A percentile compares a stretch with the other conserved stretches of the same genome.
These are phyloP conservation scores for Gossypium raimondii DNA, from an alignment of 345 rosid species.

Conservation along the genomic window DNA sequence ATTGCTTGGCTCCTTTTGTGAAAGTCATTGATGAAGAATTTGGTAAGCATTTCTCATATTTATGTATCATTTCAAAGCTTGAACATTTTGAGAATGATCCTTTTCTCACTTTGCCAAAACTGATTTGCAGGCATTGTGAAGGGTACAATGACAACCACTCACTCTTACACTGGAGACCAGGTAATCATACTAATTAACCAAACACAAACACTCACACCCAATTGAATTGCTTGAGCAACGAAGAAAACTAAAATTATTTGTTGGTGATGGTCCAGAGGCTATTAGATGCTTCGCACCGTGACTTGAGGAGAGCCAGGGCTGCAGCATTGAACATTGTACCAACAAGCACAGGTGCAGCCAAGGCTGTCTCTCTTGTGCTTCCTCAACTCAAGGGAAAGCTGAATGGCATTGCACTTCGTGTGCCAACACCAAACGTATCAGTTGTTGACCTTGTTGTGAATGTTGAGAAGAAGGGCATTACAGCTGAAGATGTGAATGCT, in stretches of 20 bases:
- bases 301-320: constrained; percentile 96
- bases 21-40: constrained; percentile 90
- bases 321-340: constrained; percentile 97
- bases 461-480: constrained; percentile 74
- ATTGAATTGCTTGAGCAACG: background rate
- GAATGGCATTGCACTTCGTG: constrained; percentile 94
- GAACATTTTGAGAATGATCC: background rate
- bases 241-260: background rate
- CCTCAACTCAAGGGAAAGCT: constrained; percentile 99
- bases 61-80: background rate
- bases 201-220: background rate
- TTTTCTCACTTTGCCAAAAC: constrained; percentile 7
- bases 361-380: constrained; percentile 90
- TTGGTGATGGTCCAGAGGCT: constrained; percentile 58
- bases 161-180: constrained; percentile 99
- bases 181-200: constrained; percentile 26
- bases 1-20: constrained; percentile 92
- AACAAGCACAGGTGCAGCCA: constrained; percentile 98
- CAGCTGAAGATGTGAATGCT: constrained; percentile 85
- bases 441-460: constrained; percentile 91
- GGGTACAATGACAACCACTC: constrained; percentile 99
- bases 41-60: constrained; percentile 36
- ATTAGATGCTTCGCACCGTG: constrained; percentile 95
- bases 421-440: constrained; percentile 97
- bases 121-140: constrained; percentile 75